These are phyloP conservation scores for Cutaneotrichosporon sp. DNA, from an alignment of 1,284 basidiomycete species.

Conservation along the genomic window DNA sequence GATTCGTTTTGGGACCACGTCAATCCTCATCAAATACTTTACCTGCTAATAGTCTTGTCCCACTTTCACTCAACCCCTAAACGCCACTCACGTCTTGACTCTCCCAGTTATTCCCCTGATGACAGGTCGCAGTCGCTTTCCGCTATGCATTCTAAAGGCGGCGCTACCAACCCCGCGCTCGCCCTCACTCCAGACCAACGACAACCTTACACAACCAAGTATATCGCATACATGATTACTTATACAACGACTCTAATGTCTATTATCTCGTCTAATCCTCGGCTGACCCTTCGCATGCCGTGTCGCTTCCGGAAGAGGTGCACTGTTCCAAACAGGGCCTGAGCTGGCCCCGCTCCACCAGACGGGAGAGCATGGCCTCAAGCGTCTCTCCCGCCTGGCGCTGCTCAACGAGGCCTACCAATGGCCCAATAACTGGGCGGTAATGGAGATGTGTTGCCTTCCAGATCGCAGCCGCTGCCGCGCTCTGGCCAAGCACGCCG, in stretches of 20 bases:
- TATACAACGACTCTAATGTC: background rate
- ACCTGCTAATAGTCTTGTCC: too few species aligned
- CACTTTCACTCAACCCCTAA: too few species aligned
- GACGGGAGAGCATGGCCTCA: background rate
- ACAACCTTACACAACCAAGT: too few species aligned
- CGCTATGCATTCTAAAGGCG: too few species aligned
- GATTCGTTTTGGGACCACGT: too few species aligned
- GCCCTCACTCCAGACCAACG: too few species aligned
- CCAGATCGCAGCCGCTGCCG: slow-evolving; percentile 15
- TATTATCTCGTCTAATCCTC: background rate
- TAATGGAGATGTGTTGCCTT: slow-evolving; percentile 18
- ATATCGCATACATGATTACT: background rate
- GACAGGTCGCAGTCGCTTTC: too few species aligned
- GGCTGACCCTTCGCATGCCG: background rate
- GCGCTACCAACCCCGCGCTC: too few species aligned
- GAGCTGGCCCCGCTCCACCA: background rate
- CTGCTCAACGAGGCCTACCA: slow-evolving; percentile 6
- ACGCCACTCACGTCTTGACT: too few species aligned
- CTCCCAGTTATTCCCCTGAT: too few species aligned
- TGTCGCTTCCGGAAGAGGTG: background rate
- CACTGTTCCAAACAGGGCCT: background rate
- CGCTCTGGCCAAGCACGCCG: slow-evolving; percentile 6
- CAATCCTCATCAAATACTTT: too few species aligned
- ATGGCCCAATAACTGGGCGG: slow-evolving; percentile 7
- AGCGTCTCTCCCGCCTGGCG: background rate